Conservation (phyloP, 495 filamentous ascomycete species). For the Lasiosphaeria hispida region DNA sequence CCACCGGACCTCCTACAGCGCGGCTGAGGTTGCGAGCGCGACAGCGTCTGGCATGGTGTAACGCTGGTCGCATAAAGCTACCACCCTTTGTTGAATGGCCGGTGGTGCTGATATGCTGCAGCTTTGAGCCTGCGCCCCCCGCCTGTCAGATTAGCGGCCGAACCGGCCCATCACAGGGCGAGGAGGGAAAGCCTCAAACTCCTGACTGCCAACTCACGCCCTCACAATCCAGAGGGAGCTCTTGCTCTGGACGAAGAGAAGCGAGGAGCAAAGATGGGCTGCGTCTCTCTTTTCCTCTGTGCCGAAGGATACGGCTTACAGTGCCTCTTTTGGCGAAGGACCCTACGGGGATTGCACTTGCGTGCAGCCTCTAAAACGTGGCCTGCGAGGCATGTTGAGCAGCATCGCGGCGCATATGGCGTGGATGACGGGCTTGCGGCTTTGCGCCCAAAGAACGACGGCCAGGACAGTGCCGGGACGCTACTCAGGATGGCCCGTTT, state of each 20-base stretch:
- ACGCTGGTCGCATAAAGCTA: constrained; percentile 5
- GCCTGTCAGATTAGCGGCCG: constrained; percentile 20
- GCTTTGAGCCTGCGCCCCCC: constrained; percentile 19
- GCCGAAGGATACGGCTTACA: not conserved
- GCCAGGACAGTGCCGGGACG: too few species aligned
- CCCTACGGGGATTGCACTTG: constrained; percentile 1
- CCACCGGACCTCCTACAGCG: not conserved
- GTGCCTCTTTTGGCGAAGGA: not conserved
- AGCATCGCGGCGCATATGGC: constrained; percentile 15
- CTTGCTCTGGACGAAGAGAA: too few species aligned
- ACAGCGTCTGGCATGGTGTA: constrained; percentile 10
- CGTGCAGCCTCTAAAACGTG: too few species aligned
- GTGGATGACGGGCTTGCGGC: constrained; percentile 14
- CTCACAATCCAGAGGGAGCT: too few species aligned
- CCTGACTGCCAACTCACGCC: not conserved
- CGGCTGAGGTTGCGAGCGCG: constrained; percentile 3
- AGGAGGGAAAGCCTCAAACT: not conserved
- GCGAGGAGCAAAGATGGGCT: not conserved
- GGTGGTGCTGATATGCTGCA: constrained; percentile 13
- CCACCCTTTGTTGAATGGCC: constrained; percentile 8
- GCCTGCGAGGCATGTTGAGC: constrained; percentile 1
- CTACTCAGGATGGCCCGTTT: too few species aligned
- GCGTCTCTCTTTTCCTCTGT: not conserved
- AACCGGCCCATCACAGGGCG: not conserved
- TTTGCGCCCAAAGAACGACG: not conserved